These are phyloP conservation scores for Clitoria ternatea DNA, from an alignment of 306 rosid genomes.

Conservation along the genomic window DNA sequence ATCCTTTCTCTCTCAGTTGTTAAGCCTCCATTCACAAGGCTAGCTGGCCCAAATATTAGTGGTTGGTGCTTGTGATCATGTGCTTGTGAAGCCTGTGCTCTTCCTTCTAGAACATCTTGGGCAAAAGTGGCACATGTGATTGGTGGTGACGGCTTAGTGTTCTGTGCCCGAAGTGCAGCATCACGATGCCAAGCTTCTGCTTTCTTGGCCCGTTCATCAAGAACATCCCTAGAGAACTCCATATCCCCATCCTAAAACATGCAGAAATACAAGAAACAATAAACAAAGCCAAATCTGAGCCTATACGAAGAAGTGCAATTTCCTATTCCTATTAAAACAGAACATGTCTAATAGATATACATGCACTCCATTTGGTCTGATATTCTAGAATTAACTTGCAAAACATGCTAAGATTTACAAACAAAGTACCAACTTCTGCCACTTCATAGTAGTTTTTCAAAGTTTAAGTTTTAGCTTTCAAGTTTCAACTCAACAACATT, in stretches of 20 bases:
- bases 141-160: constrained; percentile 65
- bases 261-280: constrained; percentile 2
- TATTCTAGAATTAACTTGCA: constrained; percentile 5
- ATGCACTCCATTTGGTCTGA: not conserved
- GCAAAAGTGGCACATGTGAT: constrained; percentile 97
- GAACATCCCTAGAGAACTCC: constrained; percentile 61
- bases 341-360: not conserved
- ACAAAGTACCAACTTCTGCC: not conserved
- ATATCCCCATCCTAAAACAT: constrained; percentile 65
- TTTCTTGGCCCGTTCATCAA: constrained; percentile 75
- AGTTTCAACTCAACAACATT: not conserved
- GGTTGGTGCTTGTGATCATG: constrained; percentile 98
- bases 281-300: not conserved
- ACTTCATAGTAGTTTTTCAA: not conserved
- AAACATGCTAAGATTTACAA: not conserved
- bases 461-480: not conserved
- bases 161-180: constrained; percentile 55
- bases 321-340: constrained; percentile 9
- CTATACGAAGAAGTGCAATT: not conserved
- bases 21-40: constrained; percentile 70
- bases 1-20: constrained; percentile 82
- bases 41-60: constrained; percentile 87
- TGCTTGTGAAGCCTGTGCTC: constrained; percentile 70
- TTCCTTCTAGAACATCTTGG: constrained; percentile 97
- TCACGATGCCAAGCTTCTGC: constrained; percentile 86